Conservation (phyloP, 495 filamentous ascomycete genomes). For the Jackrogersella multiformis region DNA sequence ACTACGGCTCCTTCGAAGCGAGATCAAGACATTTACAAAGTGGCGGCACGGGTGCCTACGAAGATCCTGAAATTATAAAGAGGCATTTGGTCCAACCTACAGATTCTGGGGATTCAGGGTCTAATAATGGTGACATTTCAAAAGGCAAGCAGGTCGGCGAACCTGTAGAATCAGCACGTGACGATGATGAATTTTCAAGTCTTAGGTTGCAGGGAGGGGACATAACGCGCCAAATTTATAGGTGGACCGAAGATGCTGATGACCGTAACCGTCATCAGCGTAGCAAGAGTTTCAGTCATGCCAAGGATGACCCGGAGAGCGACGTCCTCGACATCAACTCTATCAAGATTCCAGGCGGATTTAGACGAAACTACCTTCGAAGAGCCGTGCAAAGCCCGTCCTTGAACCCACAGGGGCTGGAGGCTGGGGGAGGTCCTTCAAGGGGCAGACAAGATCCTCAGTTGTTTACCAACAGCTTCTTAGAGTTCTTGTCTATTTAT, state of each 20-base stretch:
- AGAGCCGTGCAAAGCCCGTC: conserved; percentile 69
- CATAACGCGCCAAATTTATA: conserved; percentile 91
- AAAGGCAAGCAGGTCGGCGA: conserved; percentile 60
- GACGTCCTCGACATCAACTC: conserved; percentile 82
- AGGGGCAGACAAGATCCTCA: conserved; percentile 60
- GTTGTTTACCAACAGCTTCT: conserved; percentile 86
- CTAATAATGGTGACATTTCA: conserved; percentile 49
- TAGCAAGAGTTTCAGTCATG: conserved; percentile 84
- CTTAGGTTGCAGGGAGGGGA: conserved; percentile 91
- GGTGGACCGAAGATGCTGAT: conserved; percentile 86
- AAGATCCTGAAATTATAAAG: conserved; percentile 83
- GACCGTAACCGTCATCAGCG: conserved; percentile 68
- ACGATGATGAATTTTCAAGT: conserved; percentile 89
- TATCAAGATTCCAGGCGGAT: conserved; percentile 92
- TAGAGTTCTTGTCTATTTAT: conserved; percentile 93
- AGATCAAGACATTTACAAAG: conserved; percentile 58
- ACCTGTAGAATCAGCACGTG: conserved; percentile 55
- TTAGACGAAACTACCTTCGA: conserved; percentile 86
- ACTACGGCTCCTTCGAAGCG: conserved; percentile 82
- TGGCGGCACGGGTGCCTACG: conserved; percentile 61
- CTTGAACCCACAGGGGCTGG: conserved; percentile 56
- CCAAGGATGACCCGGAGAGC: conserved; percentile 77
- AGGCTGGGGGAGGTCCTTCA: conserved; percentile 49
- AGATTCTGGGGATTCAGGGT: conserved; percentile 53
- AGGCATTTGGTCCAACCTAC: conserved; percentile 80